Percentiles rank a stretch among this genome's conserved stretches.
Conservation (phyloP, 805 yeast species). For the Grigorovia jiainica region DNA sequence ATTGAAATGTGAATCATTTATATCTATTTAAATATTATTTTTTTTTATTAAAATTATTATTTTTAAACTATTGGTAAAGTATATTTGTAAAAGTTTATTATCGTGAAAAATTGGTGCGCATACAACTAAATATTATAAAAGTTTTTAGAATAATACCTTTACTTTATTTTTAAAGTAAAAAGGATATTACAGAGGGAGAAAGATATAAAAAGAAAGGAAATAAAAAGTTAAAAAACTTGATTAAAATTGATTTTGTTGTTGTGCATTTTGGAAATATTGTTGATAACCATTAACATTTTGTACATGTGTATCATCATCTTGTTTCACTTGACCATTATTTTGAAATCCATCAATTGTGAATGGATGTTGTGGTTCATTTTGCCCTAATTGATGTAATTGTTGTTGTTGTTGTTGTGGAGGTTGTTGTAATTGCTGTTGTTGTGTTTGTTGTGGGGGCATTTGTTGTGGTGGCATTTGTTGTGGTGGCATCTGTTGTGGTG, state of each 20-base stretch:
- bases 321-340: not conserved
- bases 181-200: too few species aligned
- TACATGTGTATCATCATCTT: not conserved
- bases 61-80: too few species aligned
- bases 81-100: too few species aligned
- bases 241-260: constrained; percentile 42
- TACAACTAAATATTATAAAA: too few species aligned
- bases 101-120: too few species aligned
- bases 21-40: too few species aligned
- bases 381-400: constrained; percentile 2
- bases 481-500: constrained; percentile 3
- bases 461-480: constrained; percentile 3
- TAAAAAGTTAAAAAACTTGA: not conserved
- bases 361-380: constrained; percentile 24
- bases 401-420: constrained; percentile 2
- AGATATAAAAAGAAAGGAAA: not conserved
- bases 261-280: constrained; percentile 52
- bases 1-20: too few species aligned
- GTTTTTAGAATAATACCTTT: too few species aligned
- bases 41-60: too few species aligned
- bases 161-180: too few species aligned
- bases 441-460: constrained; percentile 6
- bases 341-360: constrained; percentile 24
- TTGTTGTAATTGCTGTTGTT: constrained; percentile 8
- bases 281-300: constrained; percentile 30